Conservation (phyloP, 225 moss, liverwort and hornwort genomes). For the Climacium dendroides region DNA sequence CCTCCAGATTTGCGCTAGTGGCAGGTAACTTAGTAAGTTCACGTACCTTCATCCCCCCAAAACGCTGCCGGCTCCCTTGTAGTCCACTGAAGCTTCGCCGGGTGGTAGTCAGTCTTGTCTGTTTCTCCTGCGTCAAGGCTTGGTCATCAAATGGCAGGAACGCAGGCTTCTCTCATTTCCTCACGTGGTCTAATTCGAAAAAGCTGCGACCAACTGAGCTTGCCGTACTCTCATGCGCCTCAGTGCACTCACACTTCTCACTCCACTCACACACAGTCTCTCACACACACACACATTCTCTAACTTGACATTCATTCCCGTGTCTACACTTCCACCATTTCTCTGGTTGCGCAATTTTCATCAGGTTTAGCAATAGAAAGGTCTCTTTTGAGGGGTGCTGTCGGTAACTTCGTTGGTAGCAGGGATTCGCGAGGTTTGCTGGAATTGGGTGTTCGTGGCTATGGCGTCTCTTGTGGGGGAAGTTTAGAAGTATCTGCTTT, state of each 20-base stretch:
- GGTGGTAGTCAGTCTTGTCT: not conserved
- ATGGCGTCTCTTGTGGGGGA: not conserved
- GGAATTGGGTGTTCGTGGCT: not conserved
- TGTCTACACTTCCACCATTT: not conserved
- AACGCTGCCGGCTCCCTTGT: not conserved
- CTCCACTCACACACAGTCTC: not conserved
- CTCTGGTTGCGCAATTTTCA: not conserved
- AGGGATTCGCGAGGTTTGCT: not conserved
- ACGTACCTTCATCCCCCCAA: too few relatives aligned
- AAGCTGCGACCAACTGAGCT: not conserved
- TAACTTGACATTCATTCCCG: not conserved
- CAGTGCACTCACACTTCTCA: too few relatives aligned
- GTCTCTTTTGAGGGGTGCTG: not conserved
- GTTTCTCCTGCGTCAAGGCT: not conserved
- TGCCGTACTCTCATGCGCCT: not conserved
- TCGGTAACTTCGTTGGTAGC: not conserved
- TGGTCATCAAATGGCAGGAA: not conserved
- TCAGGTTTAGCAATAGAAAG: not conserved
- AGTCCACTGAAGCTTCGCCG: not conserved
- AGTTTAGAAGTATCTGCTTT: not conserved
- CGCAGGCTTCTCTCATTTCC: not conserved
- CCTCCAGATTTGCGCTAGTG: not conserved
- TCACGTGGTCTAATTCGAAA: not conserved
- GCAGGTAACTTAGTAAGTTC: not conserved
- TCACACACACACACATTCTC: too few relatives aligned